Percentiles rank a stretch among this genome's conserved stretches.
Evolutionary conservation across 2,329 filamentous ascomycete species (phyloP).

Genomic region (Leptographium procerum): DNA sequence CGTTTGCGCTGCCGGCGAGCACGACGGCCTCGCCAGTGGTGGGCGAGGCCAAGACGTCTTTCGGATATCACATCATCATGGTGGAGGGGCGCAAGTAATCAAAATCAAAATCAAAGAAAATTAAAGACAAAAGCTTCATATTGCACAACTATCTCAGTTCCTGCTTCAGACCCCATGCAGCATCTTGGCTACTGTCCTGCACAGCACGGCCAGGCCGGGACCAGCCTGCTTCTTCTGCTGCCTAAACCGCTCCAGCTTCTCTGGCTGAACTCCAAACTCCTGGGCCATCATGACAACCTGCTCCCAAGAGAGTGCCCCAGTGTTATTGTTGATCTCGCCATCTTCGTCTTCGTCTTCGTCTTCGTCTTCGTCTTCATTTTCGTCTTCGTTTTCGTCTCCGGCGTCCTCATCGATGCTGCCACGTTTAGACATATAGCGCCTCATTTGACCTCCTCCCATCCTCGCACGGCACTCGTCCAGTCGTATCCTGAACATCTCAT

Average conservation of each 20-base stretch:
- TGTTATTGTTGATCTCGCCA: not conserved
- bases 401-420: not conserved
- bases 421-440: not conserved
- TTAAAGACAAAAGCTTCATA: too few relatives aligned
- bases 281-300: not conserved
- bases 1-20: conserved; percentile 57
- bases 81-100: conserved; percentile 47
- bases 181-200: not conserved
- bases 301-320: not conserved
- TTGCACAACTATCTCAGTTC: too few relatives aligned
- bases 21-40: conserved; percentile 52
- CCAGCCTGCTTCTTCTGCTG: not conserved
- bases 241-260: not conserved
- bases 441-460: not conserved
- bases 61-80: conserved; percentile 75
- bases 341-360: not conserved
- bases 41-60: conserved; percentile 60
- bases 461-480: not conserved
- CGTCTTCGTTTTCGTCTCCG: not conserved
- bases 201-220: not conserved
- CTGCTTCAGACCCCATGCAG: not conserved
- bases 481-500: not conserved
- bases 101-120: too few relatives aligned
- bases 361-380: not conserved
- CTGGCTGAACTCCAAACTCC: not conserved